Evolutionary conservation across 371 early-diverging fungal genomes (phyloP).

Genomic region (Catenaria anguillulae): DNA sequence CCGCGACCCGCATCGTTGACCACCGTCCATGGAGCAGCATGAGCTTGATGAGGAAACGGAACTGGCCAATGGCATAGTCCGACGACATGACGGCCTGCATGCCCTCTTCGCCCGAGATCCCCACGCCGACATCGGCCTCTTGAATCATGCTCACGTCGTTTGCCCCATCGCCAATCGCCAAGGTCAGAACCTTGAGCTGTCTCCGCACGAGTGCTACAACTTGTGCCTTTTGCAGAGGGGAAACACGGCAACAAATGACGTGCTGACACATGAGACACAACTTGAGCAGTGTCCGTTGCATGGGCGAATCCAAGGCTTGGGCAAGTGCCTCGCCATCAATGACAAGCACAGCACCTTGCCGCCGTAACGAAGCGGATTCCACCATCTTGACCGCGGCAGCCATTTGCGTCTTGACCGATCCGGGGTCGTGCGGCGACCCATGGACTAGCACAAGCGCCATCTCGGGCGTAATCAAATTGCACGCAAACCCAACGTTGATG

Average conservation of each 20-base stretch:
- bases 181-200: constrained; percentile 50
- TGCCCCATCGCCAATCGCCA: constrained; percentile 88
- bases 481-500: constrained; percentile 68
- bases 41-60: constrained; percentile 51
- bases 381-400: background rate
- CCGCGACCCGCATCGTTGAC: constrained; percentile 63
- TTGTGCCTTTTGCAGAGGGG: constrained; percentile 78
- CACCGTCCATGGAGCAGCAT: constrained; percentile 70
- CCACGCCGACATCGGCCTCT: constrained; percentile 78
- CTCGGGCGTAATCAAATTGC: constrained; percentile 49
- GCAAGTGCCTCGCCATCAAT: constrained; percentile 64
- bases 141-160: constrained; percentile 92
- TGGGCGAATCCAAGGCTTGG: constrained; percentile 21
- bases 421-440: constrained; percentile 11
- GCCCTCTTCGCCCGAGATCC: constrained; percentile 86
- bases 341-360: constrained; percentile 23
- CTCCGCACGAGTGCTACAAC: constrained; percentile 55
- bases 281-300: constrained; percentile 46
- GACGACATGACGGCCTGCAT: constrained; percentile 81
- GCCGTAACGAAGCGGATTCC: constrained; percentile 21
- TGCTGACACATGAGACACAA: constrained; percentile 57
- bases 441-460: constrained; percentile 55
- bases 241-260: constrained; percentile 76
- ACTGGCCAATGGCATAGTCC: constrained; percentile 81
- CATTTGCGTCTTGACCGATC: background rate